phyloP scores from a whole-genome alignment of 371 early-diverging fungal genomes.

The Caulochytrium protostelioides region DNA sequence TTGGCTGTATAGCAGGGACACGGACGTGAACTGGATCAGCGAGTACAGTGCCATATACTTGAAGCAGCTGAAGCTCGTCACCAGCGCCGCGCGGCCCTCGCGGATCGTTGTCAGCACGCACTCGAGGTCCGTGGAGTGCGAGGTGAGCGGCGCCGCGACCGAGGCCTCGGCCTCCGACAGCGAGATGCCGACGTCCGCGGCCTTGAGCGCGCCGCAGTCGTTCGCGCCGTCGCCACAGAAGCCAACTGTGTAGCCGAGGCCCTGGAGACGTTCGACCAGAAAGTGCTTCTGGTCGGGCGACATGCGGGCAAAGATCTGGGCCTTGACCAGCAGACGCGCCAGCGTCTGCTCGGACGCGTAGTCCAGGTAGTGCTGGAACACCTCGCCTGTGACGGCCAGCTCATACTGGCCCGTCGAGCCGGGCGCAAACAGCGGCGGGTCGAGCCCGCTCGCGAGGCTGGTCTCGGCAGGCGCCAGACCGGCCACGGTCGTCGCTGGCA shows the following conservation, averaged over 20 bases:
- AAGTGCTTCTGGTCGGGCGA: conserved; percentile 96
- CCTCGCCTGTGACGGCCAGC: conserved; percentile 84
- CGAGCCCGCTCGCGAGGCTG: no score
- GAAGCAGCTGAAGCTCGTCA: conserved; percentile 92
- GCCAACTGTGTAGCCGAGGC: conserved; percentile 71
- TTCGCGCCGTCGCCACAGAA: conserved; percentile 99
- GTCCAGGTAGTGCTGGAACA: conserved; percentile 85
- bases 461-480: no score
- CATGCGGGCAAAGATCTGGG: conserved; percentile 93
- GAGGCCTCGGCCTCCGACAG: conserved; percentile 92
- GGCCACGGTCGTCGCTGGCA: neutral
- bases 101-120: conserved; percentile 81
- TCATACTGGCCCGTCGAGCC: conserved; percentile 21
- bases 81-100: conserved; percentile 94
- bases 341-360: conserved; percentile 41
- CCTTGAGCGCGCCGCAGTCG: conserved; percentile 96
- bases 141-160: conserved; percentile 94
- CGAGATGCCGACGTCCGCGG: conserved; percentile 94
- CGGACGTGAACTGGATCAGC: conserved; percentile 63
- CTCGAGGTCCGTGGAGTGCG: conserved; percentile 59
- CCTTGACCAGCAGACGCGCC: conserved; percentile 59
- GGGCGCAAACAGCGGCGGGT: no score
- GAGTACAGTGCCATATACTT: conserved; percentile 68
- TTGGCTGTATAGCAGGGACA: conserved; percentile 64
- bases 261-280: conserved; percentile 69